Conservation (phyloP, 257 asterid species). For the Fraxinus pennsylvanica region DNA sequence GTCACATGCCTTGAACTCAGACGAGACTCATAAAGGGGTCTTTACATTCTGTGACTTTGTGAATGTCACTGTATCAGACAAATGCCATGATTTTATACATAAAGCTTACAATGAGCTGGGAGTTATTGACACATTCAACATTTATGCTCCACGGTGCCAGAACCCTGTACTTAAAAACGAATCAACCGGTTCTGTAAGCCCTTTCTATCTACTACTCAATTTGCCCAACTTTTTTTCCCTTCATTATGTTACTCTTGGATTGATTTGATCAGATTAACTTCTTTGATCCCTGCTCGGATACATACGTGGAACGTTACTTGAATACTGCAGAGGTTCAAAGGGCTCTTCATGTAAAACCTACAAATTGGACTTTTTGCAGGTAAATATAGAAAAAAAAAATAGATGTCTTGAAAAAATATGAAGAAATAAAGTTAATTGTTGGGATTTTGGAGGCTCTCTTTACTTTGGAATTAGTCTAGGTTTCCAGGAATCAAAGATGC, state of each 20-base stretch:
- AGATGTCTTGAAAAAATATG: neutral
- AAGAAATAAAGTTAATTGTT: neutral
- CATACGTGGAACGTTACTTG: slow-evolving; percentile 29
- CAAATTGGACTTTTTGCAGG: slow-evolving; percentile 30
- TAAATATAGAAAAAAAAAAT: neutral
- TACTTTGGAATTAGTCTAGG: no score
- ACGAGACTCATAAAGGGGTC: slow-evolving; percentile 30
- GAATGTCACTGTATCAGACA: slow-evolving; percentile 18
- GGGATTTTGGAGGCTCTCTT: no score
- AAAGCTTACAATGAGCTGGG: slow-evolving; percentile 20
- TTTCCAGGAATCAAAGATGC: no score
- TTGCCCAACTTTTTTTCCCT: neutral
- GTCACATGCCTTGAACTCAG: slow-evolving; percentile 43
- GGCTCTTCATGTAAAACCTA: slow-evolving; percentile 41
- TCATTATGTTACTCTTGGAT: neutral
- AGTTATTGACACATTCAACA: slow-evolving; percentile 19
- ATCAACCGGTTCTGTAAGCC: slow-evolving; percentile 25
- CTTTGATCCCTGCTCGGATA: slow-evolving; percentile 42
- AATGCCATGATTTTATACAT: neutral
- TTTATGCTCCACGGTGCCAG: slow-evolving; percentile 32
- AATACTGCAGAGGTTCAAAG: slow-evolving; percentile 35
- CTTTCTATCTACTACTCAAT: neutral
- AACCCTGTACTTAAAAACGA: slow-evolving; percentile 22
- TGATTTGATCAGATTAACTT: slow-evolving; percentile 20
- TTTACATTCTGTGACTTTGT: slow-evolving; percentile 26